These are phyloP conservation scores for Aspergillus thermomutatus DNA, from an alignment of 2,329 filamentous ascomycete species.

Conservation along the genomic window DNA sequence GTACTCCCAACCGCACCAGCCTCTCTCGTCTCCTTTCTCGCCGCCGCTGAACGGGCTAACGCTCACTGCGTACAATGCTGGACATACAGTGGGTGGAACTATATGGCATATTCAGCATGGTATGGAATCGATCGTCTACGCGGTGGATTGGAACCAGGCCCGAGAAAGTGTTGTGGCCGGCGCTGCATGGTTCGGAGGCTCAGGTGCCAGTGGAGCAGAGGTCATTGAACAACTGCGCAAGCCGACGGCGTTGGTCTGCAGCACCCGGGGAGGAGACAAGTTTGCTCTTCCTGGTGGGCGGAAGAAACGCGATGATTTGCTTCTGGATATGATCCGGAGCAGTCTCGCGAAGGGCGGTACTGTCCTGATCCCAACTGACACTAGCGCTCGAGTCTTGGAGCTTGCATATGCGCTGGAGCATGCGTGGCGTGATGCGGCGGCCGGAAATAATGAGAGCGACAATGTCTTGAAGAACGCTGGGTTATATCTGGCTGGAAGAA, in stretches of 20 bases:
- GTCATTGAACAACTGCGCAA: slow-evolving; percentile 92
- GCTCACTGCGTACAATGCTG: slow-evolving; percentile 94
- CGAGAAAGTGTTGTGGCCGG: slow-evolving; percentile 91
- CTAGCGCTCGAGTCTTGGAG: slow-evolving; percentile 89
- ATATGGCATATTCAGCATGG: slow-evolving; percentile 99
- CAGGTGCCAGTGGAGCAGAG: slow-evolving; percentile 75
- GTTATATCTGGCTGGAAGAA: slow-evolving; percentile 81
- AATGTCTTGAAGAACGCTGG: slow-evolving; percentile 50
- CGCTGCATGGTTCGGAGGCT: slow-evolving; percentile 86
- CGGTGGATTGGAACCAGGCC: slow-evolving; percentile 97
- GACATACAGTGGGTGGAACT: slow-evolving; percentile 91
- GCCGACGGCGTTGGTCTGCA: slow-evolving; percentile 90
- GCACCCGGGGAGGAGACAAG: slow-evolving; percentile 73
- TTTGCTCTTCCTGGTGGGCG: slow-evolving; percentile 68
- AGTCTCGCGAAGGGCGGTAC: slow-evolving; percentile 81
- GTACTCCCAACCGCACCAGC: slow-evolving; percentile 94
- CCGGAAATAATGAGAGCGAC: slow-evolving; percentile 48
- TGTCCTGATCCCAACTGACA: slow-evolving; percentile 90
- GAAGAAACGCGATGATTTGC: slow-evolving; percentile 77
- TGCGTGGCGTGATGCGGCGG: slow-evolving; percentile 71
- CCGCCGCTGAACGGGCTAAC: slow-evolving; percentile 86
- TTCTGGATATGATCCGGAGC: slow-evolving; percentile 76
- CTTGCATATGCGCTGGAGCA: slow-evolving; percentile 89
- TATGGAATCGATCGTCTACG: slow-evolving; percentile 94
- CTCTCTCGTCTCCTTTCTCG: slow-evolving; percentile 79